These are phyloP conservation scores for Phalaenopsis aphrodite DNA, from an alignment of 106 monocot genomes.

Conservation along the genomic window DNA sequence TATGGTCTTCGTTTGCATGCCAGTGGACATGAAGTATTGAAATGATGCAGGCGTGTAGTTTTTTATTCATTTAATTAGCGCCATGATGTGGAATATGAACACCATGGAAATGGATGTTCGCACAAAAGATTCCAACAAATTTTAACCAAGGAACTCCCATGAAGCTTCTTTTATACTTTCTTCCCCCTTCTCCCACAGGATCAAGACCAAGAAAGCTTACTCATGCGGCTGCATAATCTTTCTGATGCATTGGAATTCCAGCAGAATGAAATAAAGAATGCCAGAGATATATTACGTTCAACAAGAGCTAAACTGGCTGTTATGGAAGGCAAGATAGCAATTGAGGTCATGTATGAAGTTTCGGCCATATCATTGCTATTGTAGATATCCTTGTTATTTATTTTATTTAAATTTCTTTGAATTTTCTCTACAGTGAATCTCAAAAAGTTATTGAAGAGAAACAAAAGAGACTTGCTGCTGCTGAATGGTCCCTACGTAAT, in stretches of 20 bases:
- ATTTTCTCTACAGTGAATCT: conserved; percentile 28
- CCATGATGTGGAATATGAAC: not conserved
- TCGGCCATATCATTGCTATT: not conserved
- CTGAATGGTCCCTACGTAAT: conserved; percentile 30
- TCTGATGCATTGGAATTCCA: conserved; percentile 81
- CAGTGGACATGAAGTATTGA: not conserved
- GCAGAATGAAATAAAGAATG: conserved; percentile 75
- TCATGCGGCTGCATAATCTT: conserved; percentile 33
- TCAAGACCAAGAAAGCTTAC: conserved; percentile 27
- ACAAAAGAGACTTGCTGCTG: conserved; percentile 40
- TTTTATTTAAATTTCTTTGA: not conserved
- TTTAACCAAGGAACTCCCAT: not conserved
- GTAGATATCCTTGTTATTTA: not conserved
- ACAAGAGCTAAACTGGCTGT: conserved; percentile 59
- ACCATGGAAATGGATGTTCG: not conserved
- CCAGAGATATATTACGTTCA: conserved; percentile 49
- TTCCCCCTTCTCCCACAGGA: not conserved
- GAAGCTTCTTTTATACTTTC: not conserved
- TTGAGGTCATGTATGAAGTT: conserved; percentile 47
- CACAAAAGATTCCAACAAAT: not conserved
- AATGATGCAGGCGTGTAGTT: not conserved
- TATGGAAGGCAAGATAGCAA: conserved; percentile 66
- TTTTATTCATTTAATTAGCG: not conserved
- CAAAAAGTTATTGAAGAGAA: conserved; percentile 44
- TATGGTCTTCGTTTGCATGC: not conserved